A percentile compares a stretch with the other conserved stretches of the same genome.
Evolutionary conservation across 2,329 filamentous ascomycete species (phyloP).

Genomic region (Phaeophleospora eucalypticola): DNA sequence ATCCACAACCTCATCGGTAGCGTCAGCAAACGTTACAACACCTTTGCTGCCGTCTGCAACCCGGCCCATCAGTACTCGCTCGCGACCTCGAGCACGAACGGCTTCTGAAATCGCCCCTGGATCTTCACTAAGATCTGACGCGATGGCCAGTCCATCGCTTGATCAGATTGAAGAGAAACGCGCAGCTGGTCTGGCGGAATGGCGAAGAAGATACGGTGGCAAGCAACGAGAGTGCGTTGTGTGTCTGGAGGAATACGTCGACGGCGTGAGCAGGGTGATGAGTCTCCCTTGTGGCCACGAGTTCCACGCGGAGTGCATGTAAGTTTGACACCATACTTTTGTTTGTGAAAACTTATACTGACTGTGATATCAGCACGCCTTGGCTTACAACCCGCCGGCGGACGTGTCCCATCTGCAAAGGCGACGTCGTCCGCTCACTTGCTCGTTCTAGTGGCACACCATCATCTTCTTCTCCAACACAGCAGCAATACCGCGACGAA

Average conservation of each 20-base stretch:
- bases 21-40: constrained; percentile 54
- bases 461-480: constrained; percentile 17
- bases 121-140: constrained; percentile 27
- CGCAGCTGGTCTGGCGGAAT: constrained; percentile 47
- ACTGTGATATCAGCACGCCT: constrained; percentile 62
- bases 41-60: constrained; percentile 63
- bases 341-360: not conserved
- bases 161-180: constrained; percentile 50
- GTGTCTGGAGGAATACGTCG: constrained; percentile 91
- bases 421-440: constrained; percentile 71
- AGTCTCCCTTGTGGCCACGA: constrained; percentile 95
- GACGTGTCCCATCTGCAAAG: constrained; percentile 98
- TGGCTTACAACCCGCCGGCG: constrained; percentile 93
- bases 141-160: constrained; percentile 25
- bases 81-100: constrained; percentile 62
- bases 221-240: constrained; percentile 86
- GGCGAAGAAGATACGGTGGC: constrained; percentile 58
- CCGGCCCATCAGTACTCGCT: constrained; percentile 29
- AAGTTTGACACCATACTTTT: constrained; percentile 45
- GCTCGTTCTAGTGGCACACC: constrained; percentile 22
- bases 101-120: constrained; percentile 54
- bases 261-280: constrained; percentile 94
- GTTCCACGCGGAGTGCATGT: constrained; percentile 98
- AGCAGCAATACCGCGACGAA: constrained; percentile 15
- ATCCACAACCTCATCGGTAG: constrained; percentile 27